Evolutionary conservation across 75 land plant species (phyloP).

Genomic region (Cunninghamia lanceolata): DNA sequence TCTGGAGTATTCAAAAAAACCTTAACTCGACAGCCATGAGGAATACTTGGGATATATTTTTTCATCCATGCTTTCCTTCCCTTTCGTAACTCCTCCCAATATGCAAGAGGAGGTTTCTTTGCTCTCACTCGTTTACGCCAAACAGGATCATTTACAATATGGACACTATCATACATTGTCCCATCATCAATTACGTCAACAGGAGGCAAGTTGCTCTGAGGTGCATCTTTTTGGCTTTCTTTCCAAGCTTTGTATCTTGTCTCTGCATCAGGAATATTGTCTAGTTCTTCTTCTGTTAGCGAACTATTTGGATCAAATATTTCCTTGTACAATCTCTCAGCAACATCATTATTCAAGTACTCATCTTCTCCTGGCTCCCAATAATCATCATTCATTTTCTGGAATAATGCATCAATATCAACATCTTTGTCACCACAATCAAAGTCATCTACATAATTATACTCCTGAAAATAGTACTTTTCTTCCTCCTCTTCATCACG

Average conservation of each 20-base stretch:
- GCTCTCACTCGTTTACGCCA: constrained; percentile 57
- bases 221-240: constrained; percentile 52
- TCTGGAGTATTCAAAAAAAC: constrained; percentile 84
- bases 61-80: constrained; percentile 94
- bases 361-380: constrained; percentile 97
- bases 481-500: constrained; percentile 81
- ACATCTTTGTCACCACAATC: constrained; percentile 87
- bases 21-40: constrained; percentile 82
- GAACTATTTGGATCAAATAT: constrained; percentile 82
- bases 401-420: constrained; percentile 60
- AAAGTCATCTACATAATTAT: constrained; percentile 85
- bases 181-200: constrained; percentile 72
- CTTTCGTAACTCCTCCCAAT: constrained; percentile 79
- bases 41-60: constrained; percentile 76
- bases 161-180: constrained; percentile 33
- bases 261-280: constrained; percentile 64
- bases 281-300: constrained; percentile 60
- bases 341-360: constrained; percentile 47
- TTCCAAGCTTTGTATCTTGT: constrained; percentile 61
- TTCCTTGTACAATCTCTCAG: constrained; percentile 65
- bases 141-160: constrained; percentile 58
- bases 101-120: constrained; percentile 72
- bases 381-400: constrained; percentile 80
- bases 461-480: constrained; percentile 69
- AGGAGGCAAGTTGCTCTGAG: constrained; percentile 58